phyloP scores from a whole-genome alignment of 2,329 filamentous ascomycete genomes.

The Drechmeria coniospora region DNA sequence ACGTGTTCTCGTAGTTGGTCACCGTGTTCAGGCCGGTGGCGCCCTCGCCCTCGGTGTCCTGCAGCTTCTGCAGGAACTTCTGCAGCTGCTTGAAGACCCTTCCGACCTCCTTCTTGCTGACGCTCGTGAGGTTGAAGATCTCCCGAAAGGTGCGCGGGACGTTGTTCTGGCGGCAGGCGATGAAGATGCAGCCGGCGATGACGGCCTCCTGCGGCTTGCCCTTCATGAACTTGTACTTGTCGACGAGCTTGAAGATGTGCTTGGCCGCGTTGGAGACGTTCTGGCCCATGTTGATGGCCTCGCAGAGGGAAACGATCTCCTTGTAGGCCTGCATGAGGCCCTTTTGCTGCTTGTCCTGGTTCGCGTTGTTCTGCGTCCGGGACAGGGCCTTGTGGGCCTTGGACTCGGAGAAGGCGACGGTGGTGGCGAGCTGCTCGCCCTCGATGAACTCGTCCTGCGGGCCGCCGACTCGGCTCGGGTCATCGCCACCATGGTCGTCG shows the following conservation, averaged over 20 bases:
- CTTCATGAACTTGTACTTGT: slow-evolving; percentile 87
- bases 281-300: slow-evolving; percentile 66
- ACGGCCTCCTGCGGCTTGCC: slow-evolving; percentile 89
- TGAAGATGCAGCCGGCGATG: slow-evolving; percentile 93
- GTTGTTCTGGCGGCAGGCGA: slow-evolving; percentile 81
- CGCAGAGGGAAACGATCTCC: slow-evolving; percentile 76
- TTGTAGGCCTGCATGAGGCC: slow-evolving; percentile 70
- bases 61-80: slow-evolving; percentile 64
- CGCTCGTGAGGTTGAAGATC: slow-evolving; percentile 83
- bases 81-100: slow-evolving; percentile 89
- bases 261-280: slow-evolving; percentile 81
- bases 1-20: slow-evolving; percentile 58
- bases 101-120: slow-evolving; percentile 95
- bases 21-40: slow-evolving; percentile 36
- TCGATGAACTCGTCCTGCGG: slow-evolving; percentile 80
- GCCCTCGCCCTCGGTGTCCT: slow-evolving; percentile 39
- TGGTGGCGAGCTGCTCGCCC: slow-evolving; percentile 76
- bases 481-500: slow-evolving; percentile 90
- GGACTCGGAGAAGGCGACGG: slow-evolving; percentile 69
- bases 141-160: slow-evolving; percentile 86
- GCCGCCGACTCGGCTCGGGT: slow-evolving; percentile 95
- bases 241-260: slow-evolving; percentile 86
- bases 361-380: slow-evolving; percentile 74
- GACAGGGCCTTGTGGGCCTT: slow-evolving; percentile 59
- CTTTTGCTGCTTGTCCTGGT: slow-evolving; percentile 72